A percentile compares a stretch with the other conserved stretches of the same genome.
Evolutionary conservation across 768 basidiomycete species (phyloP).

Genomic region (Dacryopinax primogenitus): DNA sequence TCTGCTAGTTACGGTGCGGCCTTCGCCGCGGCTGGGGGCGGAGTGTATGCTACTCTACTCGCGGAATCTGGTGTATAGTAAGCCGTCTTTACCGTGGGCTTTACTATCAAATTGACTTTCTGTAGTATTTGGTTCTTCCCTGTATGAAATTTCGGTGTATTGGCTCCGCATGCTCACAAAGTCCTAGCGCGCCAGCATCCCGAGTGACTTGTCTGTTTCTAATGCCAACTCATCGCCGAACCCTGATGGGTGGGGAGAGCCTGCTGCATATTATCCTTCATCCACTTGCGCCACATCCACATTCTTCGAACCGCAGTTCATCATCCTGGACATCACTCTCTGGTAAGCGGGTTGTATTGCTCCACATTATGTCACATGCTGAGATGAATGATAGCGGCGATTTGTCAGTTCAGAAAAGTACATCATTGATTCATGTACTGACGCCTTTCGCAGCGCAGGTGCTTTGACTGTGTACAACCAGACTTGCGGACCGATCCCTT

Average conservation of each 20-base stretch:
- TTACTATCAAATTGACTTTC: conserved; percentile 6
- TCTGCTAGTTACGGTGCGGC: conserved; percentile 48
- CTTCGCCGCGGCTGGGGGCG: conserved; percentile 56
- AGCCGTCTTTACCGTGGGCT: conserved; percentile 22
- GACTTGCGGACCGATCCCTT: conserved; percentile 34
- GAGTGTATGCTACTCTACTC: conserved; percentile 63
- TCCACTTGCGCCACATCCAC: conserved; percentile 33
- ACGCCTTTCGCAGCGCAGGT: conserved; percentile 38
- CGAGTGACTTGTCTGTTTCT: conserved; percentile 16
- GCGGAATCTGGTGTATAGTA: conserved; percentile 53
- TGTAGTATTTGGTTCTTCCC: conserved; percentile 53
- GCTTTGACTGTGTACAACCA: conserved; percentile 38
- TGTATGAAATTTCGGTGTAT: conserved; percentile 24
- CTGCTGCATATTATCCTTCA: conserved; percentile 30
- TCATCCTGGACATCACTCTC: conserved; percentile 63
- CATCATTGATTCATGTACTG: background rate
- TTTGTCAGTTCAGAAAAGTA: conserved; percentile 7
- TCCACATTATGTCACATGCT: background rate
- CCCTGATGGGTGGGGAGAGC: conserved; percentile 29
- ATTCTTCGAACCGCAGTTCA: conserved; percentile 49
- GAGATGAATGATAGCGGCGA: background rate
- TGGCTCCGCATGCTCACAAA: conserved; percentile 21
- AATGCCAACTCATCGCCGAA: background rate
- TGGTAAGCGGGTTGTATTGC: conserved; percentile 27
- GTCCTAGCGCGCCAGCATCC: conserved; percentile 21